A percentile compares a stretch with the other conserved stretches of the same genome.
Conservation (phyloP, 768 basidiomycete species). For the Amanita muscaria region DNA sequence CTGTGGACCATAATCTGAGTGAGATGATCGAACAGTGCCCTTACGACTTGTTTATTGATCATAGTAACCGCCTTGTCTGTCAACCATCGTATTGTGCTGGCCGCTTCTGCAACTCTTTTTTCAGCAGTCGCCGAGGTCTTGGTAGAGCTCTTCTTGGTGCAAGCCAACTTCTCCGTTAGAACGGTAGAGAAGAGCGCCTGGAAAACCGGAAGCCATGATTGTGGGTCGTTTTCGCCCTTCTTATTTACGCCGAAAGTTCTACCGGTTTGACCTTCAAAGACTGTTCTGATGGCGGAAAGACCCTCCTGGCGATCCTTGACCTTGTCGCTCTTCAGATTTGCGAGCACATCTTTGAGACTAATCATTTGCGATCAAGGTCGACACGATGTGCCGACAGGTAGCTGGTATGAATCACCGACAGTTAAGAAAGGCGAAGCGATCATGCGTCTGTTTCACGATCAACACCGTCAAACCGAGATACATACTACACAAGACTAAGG, state of each 20-base stretch:
- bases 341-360: conserved; percentile 39
- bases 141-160: conserved; percentile 27
- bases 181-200: conserved; percentile 67
- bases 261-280: conserved; percentile 40
- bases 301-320: conserved; percentile 66
- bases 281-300: conserved; percentile 37
- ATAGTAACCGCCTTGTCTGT: conserved; percentile 51
- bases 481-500: no score
- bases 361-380: conserved; percentile 6
- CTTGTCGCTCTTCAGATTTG: conserved; percentile 50
- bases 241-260: conserved; percentile 32
- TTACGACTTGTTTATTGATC: conserved; percentile 47
- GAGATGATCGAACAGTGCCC: conserved; percentile 57
- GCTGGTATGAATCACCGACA: no score
- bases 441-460: no score
- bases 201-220: conserved; percentile 57
- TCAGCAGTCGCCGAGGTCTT: conserved; percentile 36
- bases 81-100: conserved; percentile 63
- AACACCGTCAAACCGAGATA: no score
- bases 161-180: conserved; percentile 47
- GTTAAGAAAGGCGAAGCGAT: no score
- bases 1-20: conserved; percentile 46
- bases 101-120: conserved; percentile 57
- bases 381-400: no score
- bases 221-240: conserved; percentile 25